Evolutionary conservation across 2,329 filamentous ascomycete species (phyloP).

Genomic region (Myriosclerotinia curreyana): DNA sequence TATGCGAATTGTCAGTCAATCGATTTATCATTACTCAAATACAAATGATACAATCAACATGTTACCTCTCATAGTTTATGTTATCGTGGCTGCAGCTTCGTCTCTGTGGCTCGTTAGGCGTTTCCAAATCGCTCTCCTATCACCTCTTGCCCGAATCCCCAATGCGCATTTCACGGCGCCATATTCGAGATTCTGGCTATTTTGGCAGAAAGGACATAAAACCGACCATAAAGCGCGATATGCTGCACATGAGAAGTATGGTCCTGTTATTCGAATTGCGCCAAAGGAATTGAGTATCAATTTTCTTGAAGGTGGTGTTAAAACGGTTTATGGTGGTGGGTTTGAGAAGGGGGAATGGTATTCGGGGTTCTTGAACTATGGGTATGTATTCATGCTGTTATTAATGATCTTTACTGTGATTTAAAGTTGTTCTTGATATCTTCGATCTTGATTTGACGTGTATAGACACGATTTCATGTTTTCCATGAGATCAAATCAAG

Average conservation of each 20-base stretch:
- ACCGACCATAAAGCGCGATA: background rate
- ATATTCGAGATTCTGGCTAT: background rate
- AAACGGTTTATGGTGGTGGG: background rate
- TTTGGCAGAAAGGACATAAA: background rate
- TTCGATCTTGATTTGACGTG: background rate
- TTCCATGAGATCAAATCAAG: background rate
- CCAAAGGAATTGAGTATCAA: conserved; percentile 1
- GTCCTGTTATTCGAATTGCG: conserved; percentile 1
- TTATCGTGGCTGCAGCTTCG: background rate
- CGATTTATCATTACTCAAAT: background rate
- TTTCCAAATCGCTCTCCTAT: background rate
- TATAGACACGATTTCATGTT: conserved; percentile 2
- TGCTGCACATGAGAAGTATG: background rate
- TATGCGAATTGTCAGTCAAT: background rate
- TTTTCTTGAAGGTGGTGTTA: conserved; percentile 6
- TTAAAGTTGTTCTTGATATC: background rate
- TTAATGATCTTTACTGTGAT: too few relatives aligned
- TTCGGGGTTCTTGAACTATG: background rate
- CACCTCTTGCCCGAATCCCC: background rate
- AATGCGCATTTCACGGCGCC: conserved; percentile 3
- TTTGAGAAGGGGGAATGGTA: conserved; percentile 14
- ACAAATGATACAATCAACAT: background rate
- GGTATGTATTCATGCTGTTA: background rate
- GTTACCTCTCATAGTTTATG: background rate
- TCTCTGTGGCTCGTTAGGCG: background rate